Evolutionary conservation across 129 eudicot genomes (phyloP).

Genomic region (Smallanthus sonchifolius): DNA sequence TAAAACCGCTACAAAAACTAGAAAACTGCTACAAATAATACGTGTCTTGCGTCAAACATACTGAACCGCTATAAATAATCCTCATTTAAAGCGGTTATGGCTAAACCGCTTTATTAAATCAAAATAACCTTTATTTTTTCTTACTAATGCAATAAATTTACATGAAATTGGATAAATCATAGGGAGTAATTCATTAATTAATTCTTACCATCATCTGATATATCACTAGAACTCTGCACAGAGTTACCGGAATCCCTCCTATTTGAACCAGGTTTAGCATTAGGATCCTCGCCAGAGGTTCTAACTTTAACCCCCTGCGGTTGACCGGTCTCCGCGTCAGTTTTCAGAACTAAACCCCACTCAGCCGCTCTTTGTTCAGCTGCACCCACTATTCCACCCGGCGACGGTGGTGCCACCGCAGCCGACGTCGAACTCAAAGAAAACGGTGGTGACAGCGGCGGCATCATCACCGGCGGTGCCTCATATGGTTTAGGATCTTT

Average conservation of each 20-base stretch:
- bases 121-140: too few species aligned
- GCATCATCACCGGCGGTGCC: constrained; percentile 8
- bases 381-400: constrained; percentile 45
- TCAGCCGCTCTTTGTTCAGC: constrained; percentile 96
- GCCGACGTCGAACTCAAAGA: constrained; percentile 7
- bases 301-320: constrained; percentile 75
- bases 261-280: constrained; percentile 35
- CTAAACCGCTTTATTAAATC: too few species aligned
- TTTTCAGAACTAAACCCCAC: constrained; percentile 93
- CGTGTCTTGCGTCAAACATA: too few species aligned
- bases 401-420: constrained; percentile 13
- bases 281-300: constrained; percentile 76
- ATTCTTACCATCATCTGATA: constrained; percentile 53
- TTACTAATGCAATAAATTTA: too few species aligned
- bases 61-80: too few species aligned
- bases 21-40: too few species aligned
- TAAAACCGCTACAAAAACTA: too few species aligned
- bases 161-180: too few species aligned
- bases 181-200: too few species aligned
- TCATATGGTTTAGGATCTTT: constrained; percentile 32
- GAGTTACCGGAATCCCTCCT: constrained; percentile 80
- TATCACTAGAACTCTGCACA: constrained; percentile 70
- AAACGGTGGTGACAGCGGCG: constrained; percentile 14
- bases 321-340: constrained; percentile 75
- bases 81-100: too few species aligned